phyloP scores from a whole-genome alignment of 768 basidiomycete genomes.

The Gautieria morchelliformis region DNA sequence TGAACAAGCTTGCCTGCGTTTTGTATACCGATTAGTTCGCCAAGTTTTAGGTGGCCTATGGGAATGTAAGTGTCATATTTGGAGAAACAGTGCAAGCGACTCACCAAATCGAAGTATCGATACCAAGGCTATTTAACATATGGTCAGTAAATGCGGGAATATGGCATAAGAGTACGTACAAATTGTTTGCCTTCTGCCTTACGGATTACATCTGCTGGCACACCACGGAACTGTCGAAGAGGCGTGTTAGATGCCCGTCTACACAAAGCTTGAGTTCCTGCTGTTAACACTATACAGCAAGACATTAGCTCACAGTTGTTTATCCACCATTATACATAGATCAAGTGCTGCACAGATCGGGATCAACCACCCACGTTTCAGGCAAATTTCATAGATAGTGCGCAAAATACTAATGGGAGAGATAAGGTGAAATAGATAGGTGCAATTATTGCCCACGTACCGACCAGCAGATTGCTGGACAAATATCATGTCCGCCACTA shows the following conservation, averaged over 20 bases:
- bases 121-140: conserved; percentile 67
- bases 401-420: conserved; percentile 60
- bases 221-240: conserved; percentile 88
- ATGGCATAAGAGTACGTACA: conserved; percentile 34
- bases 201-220: conserved; percentile 73
- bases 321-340: conserved; percentile 94
- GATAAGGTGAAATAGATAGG: not conserved
- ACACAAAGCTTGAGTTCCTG: conserved; percentile 10
- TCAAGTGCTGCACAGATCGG: conserved; percentile 87
- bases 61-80: conserved; percentile 2
- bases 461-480: conserved; percentile 96
- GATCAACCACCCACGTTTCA: conserved; percentile 96
- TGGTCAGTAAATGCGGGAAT: not conserved
- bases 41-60: conserved; percentile 73
- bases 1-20: conserved; percentile 91
- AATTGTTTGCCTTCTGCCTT: conserved; percentile 98
- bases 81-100: conserved; percentile 9
- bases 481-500: conserved; percentile 91
- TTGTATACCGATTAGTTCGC: conserved; percentile 88
- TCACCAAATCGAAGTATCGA: conserved; percentile 84
- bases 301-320: conserved; percentile 49
- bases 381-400: conserved; percentile 94
- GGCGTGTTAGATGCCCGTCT: conserved; percentile 99
- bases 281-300: not conserved
- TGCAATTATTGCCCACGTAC: conserved; percentile 22